Base-by-base conservation (phyloP, 208 protist genomes). In the Lotmaria passim region DNA sequence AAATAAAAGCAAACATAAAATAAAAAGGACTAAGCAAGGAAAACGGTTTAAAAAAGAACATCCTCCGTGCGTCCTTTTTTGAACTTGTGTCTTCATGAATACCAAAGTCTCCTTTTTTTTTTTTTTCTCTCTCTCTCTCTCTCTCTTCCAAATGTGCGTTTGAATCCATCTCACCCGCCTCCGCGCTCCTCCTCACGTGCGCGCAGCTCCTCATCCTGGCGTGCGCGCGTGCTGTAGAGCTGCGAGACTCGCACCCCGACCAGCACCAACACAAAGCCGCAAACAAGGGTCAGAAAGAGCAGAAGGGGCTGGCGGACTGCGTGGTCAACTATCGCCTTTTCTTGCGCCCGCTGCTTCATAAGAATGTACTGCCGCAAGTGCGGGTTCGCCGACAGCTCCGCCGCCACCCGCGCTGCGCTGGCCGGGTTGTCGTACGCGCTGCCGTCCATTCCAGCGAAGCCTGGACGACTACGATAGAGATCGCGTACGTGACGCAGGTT, bases 371-470 rank as follows among this genome's bases (percentile, higher is more conserved):
- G 69, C 3, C 61, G 72, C 23, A 79, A 62, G 47, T 55, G 38
- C 26, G 66, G 76, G 59, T 79, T 67, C 26, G 68, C 24, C 15
- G n/a, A 7, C 7, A 78, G 44, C 73, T 82, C 65, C 17, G 69
- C 64, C 7, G 64, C 65, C 17, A 59, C 79, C 6, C 68, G 69
- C 15, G 71, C 69, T 1, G 64, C 65, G 47, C 72, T 80, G 21
- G 0, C 44, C 6, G 69, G 53, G 64, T 64, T 73, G 61, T 85
- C 79, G 69, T 78, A 89, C 8, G 69, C 55, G 43, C 73, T 75
- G 61, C 80, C 79, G 36, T 83, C 76, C 59, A 89, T 77, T 0
- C 83, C 83, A 5, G 71, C 76, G 47, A 86, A 89, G 31, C 57
- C 51, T 10, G 68, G 75, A 0, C 60, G 73, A n/a, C 34, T 61